These are phyloP conservation scores for Hypomontagnella monticulosa DNA, from an alignment of 495 filamentous ascomycete genomes.

Conservation along the genomic window DNA sequence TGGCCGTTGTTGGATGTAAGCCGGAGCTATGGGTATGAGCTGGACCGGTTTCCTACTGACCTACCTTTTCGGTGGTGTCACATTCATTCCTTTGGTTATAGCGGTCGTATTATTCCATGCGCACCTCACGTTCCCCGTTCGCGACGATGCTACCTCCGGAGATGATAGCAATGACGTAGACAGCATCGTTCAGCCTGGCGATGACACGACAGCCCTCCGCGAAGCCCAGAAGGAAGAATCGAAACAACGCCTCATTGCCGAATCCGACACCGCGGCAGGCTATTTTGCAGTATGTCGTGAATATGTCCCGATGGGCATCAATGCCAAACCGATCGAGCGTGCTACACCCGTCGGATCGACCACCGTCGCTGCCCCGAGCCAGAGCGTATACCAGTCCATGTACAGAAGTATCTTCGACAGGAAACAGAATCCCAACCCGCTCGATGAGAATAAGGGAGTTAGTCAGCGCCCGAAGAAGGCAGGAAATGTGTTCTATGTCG, in stretches of 20 bases:
- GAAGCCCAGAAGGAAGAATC: slow-evolving; percentile 55
- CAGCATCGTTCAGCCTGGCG: slow-evolving; percentile 58
- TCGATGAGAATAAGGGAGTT: slow-evolving; percentile 55
- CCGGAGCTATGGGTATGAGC: slow-evolving; percentile 65
- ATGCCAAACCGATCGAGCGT: slow-evolving; percentile 90
- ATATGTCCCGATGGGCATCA: slow-evolving; percentile 88
- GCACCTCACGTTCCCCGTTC: slow-evolving; percentile 72
- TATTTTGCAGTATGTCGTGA: slow-evolving; percentile 96
- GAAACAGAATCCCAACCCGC: slow-evolving; percentile 63
- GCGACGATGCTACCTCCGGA: slow-evolving; percentile 44
- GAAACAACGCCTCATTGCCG: slow-evolving; percentile 57
- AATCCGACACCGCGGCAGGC: slow-evolving; percentile 87
- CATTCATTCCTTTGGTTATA: slow-evolving; percentile 82
- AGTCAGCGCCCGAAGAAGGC: slow-evolving; percentile 75
- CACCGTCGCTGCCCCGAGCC: slow-evolving; percentile 74
- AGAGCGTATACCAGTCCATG: slow-evolving; percentile 97
- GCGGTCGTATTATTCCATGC: slow-evolving; percentile 70
- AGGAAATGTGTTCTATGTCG: slow-evolving; percentile 93
- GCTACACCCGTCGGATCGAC: slow-evolving; percentile 80
- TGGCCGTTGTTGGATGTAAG: slow-evolving; percentile 29
- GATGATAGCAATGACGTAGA: slow-evolving; percentile 42
- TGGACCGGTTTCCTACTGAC: slow-evolving; percentile 74
- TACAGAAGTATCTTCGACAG: slow-evolving; percentile 95
- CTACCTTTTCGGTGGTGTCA: slow-evolving; percentile 90
- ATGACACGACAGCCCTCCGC: slow-evolving; percentile 58